phyloP scores from a whole-genome alignment of 2,329 filamentous ascomycete genomes.

The Ceratocystis alfenasii region DNA sequence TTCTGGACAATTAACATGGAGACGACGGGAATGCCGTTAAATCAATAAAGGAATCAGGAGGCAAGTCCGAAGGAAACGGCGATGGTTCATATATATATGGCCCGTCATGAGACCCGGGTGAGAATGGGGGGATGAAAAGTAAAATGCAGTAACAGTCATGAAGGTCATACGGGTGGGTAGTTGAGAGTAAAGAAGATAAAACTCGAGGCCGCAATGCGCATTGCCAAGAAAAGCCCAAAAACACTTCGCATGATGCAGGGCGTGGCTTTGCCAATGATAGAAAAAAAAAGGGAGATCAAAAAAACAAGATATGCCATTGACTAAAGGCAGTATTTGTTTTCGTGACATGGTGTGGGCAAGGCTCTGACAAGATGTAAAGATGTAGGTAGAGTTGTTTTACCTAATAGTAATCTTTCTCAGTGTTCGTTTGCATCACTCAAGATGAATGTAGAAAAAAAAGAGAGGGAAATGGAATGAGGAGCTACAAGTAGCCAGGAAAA shows the following conservation, averaged over 20 bases:
- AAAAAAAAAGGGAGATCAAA: too few species aligned
- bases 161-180: neutral
- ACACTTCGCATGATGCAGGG: too few species aligned
- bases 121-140: neutral
- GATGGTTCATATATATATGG: neutral
- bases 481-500: slow-evolving; percentile 4
- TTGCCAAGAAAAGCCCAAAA: too few species aligned
- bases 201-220: too few species aligned
- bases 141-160: neutral
- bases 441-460: neutral
- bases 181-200: neutral
- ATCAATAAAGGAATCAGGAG: neutral
- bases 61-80: neutral
- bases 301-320: too few species aligned
- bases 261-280: too few species aligned
- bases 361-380: neutral
- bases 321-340: too few species aligned
- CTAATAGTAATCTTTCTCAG: neutral
- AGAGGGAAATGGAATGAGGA: neutral
- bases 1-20: too few species aligned
- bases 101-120: too few species aligned
- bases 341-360: too few species aligned
- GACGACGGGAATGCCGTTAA: too few species aligned
- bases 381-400: neutral
- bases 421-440: neutral